A percentile compares a stretch with the other conserved stretches of the same genome.
Conservation (phyloP, 75 land plant genomes). For the Sequoia sempervirens region DNA sequence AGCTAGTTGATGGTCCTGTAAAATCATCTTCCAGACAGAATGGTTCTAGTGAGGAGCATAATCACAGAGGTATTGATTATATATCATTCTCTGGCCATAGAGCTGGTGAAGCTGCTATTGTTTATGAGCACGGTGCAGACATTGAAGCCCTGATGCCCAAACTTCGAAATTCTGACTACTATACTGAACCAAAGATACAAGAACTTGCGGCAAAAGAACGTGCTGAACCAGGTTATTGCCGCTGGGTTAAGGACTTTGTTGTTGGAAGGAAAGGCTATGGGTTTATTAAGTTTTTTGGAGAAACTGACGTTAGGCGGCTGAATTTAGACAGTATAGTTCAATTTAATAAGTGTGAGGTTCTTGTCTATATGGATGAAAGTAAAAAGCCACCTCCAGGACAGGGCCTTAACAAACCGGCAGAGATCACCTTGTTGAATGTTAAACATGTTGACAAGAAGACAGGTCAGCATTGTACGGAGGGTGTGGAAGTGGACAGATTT, state of each 20-base stretch:
- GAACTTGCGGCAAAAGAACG: no score
- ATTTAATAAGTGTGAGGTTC: slow-evolving; percentile 88
- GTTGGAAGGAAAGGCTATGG: no score
- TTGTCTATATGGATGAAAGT: slow-evolving; percentile 88
- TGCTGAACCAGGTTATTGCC: no score
- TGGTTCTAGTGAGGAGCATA: no score
- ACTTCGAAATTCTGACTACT: slow-evolving; percentile 75
- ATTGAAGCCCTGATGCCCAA: slow-evolving; percentile 90
- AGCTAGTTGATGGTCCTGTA: no score
- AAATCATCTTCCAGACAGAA: no score
- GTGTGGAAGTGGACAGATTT: slow-evolving; percentile 44
- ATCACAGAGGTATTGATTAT: no score
- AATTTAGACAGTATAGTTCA: slow-evolving; percentile 87
- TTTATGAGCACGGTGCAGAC: background rate
- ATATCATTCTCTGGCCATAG: no score
- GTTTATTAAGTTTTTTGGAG: slow-evolving; percentile 75
- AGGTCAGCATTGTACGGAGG: no score
- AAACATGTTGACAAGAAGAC: no score
- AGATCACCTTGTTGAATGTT: slow-evolving; percentile 27
- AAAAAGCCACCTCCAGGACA: slow-evolving; percentile 89
- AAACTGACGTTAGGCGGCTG: slow-evolving; percentile 88
- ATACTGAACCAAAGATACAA: slow-evolving; percentile 24
- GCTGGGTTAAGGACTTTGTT: no score
- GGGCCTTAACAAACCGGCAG: slow-evolving; percentile 93
- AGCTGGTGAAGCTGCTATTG: no score